These are phyloP conservation scores for Setaria italica DNA, from an alignment of 202 grass and related monocot species.

Conservation along the genomic window DNA sequence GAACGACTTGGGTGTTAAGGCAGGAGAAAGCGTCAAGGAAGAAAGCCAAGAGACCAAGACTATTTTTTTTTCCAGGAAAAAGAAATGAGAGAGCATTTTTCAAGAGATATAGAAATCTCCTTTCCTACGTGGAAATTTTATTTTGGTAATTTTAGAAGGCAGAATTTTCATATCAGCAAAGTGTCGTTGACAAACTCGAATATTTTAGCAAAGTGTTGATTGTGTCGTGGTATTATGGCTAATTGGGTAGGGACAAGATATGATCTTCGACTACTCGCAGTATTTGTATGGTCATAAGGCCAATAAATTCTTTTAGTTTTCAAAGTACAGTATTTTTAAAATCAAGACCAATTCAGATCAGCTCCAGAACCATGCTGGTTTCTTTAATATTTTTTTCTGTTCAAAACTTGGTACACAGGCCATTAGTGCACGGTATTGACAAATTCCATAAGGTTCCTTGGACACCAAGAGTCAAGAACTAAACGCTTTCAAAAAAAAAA, in stretches of 20 bases:
- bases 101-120: not conserved
- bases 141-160: too few species aligned
- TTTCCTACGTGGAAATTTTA: too few species aligned
- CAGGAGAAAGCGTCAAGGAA: too few species aligned
- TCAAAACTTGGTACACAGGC: not conserved
- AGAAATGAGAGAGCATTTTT: not conserved
- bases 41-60: not conserved
- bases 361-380: too few species aligned
- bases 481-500: not conserved
- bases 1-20: constrained; percentile 1
- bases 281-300: too few species aligned
- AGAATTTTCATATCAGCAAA: too few species aligned
- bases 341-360: not conserved
- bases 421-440: not conserved
- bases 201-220: too few species aligned
- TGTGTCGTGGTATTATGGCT: too few species aligned
- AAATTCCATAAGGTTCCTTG: not conserved
- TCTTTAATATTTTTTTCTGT: not conserved
- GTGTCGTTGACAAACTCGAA: too few species aligned
- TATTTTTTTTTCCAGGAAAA: not conserved
- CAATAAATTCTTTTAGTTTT: not conserved
- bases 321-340: not conserved
- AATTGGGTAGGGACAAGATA: not conserved
- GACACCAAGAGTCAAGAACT: not conserved
- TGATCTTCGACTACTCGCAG: too few species aligned